phyloP scores from a whole-genome alignment of 2,329 filamentous ascomycete species.

The Aspergillus sergii region DNA sequence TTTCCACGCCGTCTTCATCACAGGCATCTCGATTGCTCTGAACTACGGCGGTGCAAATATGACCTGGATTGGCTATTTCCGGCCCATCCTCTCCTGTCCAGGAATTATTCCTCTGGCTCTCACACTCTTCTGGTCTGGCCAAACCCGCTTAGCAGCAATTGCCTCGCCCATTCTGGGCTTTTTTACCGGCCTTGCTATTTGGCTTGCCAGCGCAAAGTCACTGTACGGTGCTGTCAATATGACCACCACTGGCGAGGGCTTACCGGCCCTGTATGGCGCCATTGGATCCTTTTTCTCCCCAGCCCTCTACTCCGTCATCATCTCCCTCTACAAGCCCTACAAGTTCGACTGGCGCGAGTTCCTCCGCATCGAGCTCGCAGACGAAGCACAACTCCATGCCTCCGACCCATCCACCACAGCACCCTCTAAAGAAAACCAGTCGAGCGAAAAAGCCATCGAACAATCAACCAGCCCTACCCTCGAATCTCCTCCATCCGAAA shows the following conservation, averaged over 20 bases:
- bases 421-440: background rate
- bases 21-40: constrained; percentile 50
- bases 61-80: constrained; percentile 50
- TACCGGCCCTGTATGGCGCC: constrained; percentile 50
- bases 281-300: constrained; percentile 52
- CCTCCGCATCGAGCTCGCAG: constrained; percentile 50
- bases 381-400: constrained; percentile 35
- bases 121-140: constrained; percentile 49
- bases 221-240: constrained; percentile 47
- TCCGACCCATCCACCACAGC: constrained; percentile 10
- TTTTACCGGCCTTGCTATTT: constrained; percentile 46
- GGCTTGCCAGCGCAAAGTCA: constrained; percentile 45
- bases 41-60: constrained; percentile 54
- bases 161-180: constrained; percentile 43
- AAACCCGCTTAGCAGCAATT: constrained; percentile 50
- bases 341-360: constrained; percentile 51
- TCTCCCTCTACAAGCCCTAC: constrained; percentile 45
- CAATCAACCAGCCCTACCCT: background rate
- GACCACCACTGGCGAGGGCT: constrained; percentile 41
- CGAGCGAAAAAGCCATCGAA: background rate
- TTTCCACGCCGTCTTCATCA: constrained; percentile 52
- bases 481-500: constrained; percentile 6
- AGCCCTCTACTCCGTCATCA: constrained; percentile 48
- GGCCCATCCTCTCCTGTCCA: constrained; percentile 46
- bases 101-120: constrained; percentile 51